Base-by-base conservation (phyloP, 352 stramenopile genomes). In the Phytopythium boreale region DNA sequence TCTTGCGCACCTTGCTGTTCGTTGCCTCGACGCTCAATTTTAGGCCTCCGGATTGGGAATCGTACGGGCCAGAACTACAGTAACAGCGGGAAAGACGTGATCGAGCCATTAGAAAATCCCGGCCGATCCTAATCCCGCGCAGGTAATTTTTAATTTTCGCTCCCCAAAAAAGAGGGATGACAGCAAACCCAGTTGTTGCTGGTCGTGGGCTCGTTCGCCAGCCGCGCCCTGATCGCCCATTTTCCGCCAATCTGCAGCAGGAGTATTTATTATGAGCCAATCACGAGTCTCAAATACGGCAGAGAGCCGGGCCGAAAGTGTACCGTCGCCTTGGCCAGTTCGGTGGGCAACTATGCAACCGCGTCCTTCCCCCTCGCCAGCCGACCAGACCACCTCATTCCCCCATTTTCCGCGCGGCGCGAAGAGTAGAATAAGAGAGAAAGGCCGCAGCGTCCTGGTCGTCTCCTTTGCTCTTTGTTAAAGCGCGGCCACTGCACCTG, bases 391-490 rank as follows among this genome's bases (percentile, higher is more conserved):
- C 47, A 55, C 11, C 27, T 55, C 47, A 55, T 55, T 55, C 8
- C 47, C 11, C 24, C 47, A 55, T 55, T 55, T 55, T 24, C 47
- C 47, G 47, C 47, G 47, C 47, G 47, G 46, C 22, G 41, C 22
- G 2, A 53, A 53, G 46, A 29, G 46, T 8, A 47, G n/a, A 53
- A n/a, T 31, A 36, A 36, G 31, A 36, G 31, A 36, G 31, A 36
- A 36, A 36, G 31, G 31, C 31, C 31, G 31, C 31, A 8, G 31
- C 31, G 31, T 36, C 31, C 31, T 36, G 31, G 8, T 36, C 31
- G 31, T 8, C 31, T 36, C 31, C 31, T n/a, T 36, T 36, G 31
- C 31, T 36, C 31, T 8, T 36, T 8, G 8, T 3, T 36, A 36
- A 36, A 36, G 31, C 31, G 31, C 31, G 31, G 31, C 31, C 31